Evolutionary conservation across 352 stramenopile species (phyloP).

Genomic region (Pythium apleroticum): DNA sequence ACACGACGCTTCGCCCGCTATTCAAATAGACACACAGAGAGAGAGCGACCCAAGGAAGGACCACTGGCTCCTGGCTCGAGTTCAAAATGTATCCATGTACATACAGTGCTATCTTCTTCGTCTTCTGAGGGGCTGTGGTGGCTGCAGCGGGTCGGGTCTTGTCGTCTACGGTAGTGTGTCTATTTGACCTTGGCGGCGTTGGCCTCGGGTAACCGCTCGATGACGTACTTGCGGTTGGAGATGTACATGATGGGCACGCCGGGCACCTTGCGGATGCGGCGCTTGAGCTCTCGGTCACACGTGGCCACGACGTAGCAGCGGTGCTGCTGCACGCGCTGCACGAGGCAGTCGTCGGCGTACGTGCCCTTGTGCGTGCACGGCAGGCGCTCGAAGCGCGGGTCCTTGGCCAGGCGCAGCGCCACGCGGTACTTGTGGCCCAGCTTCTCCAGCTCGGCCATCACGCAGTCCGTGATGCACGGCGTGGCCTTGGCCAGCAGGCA

Average conservation of each 20-base stretch:
- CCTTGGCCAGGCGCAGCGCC: conserved; percentile 93
- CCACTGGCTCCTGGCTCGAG: background rate
- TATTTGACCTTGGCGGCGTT: conserved; percentile 90
- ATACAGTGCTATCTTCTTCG: background rate
- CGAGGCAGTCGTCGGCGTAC: conserved; percentile 99
- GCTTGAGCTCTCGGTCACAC: conserved; percentile 99
- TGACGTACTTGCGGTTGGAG: conserved; percentile 98
- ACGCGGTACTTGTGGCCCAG: conserved; percentile 98
- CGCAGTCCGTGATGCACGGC: conserved; percentile 98
- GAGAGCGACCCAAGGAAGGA: background rate
- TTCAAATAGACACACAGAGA: background rate
- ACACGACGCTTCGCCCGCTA: conserved; percentile 4
- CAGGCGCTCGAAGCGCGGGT: conserved; percentile 98
- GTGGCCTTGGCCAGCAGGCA: conserved; percentile 98
- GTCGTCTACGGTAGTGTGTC: background rate
- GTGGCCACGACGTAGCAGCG: conserved; percentile 99
- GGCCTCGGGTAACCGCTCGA: conserved; percentile 99
- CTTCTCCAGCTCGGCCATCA: conserved; percentile 99
- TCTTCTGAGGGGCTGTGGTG: background rate
- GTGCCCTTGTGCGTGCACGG: conserved; percentile 98
- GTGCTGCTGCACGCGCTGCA: conserved; percentile 91
- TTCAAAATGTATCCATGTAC: conserved; percentile 6
- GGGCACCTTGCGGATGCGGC: conserved; percentile 98
- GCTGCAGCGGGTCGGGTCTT: background rate
- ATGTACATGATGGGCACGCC: conserved; percentile 99